Evolutionary conservation across 2,329 filamentous ascomycete genomes (phyloP).

Genomic region (Colletotrichum godetiae): DNA sequence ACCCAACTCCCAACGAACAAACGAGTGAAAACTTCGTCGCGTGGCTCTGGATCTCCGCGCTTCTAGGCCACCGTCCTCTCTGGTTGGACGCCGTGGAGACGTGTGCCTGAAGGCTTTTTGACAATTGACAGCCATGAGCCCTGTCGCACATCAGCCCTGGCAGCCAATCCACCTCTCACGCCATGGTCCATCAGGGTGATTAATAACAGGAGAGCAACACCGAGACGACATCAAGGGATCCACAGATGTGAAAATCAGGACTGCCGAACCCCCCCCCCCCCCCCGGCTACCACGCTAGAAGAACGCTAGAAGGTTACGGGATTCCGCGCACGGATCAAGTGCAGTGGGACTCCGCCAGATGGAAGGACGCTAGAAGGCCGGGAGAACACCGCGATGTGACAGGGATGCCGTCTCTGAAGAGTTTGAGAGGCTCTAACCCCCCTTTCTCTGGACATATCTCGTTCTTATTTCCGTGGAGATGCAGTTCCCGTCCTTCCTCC

Average conservation of each 20-base stretch:
- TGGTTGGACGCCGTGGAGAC: not conserved
- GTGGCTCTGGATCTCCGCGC: not conserved
- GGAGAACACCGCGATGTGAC: not conserved
- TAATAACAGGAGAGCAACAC: not conserved
- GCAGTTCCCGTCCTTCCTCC: not conserved
- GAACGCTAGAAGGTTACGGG: constrained; percentile 20
- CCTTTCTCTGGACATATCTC: not conserved
- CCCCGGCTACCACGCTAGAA: constrained; percentile 20
- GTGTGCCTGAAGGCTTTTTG: not conserved
- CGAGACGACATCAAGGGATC: not conserved
- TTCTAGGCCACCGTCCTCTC: not conserved
- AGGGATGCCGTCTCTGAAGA: not conserved
- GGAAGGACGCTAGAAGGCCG: constrained; percentile 31
- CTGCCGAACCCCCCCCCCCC: not conserved
- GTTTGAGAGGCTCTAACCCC: not conserved
- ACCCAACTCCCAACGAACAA: not conserved
- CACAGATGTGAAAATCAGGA: not conserved
- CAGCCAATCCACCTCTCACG: not conserved
- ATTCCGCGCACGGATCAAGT: not conserved
- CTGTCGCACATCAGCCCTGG: constrained; percentile 9
- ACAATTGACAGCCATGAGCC: not conserved
- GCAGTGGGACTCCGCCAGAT: not conserved
- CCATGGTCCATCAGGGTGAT: not conserved
- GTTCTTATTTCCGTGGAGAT: not conserved
- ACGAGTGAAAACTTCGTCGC: not conserved